Conservation (phyloP, 169 alveolate genomes). For the Plasmodium sp. region DNA sequence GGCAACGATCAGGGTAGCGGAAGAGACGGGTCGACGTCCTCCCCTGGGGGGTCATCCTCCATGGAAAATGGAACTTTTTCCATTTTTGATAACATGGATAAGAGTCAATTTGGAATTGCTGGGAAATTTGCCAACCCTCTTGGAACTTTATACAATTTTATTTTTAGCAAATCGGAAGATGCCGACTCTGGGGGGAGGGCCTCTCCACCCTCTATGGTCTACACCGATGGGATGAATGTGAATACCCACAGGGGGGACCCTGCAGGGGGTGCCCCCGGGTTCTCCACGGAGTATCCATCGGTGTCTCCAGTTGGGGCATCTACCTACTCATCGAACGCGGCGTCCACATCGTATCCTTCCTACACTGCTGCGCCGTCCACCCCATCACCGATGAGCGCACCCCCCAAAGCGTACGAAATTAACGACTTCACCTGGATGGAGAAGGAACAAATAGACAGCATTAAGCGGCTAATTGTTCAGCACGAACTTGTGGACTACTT, state of each 20-base stretch:
- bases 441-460: conserved; percentile 42
- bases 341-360: background rate
- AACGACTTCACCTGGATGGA: conserved; percentile 59
- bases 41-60: background rate
- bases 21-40: background rate
- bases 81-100: background rate
- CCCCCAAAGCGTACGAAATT: conserved; percentile 6
- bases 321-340: background rate
- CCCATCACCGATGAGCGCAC: background rate
- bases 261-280: background rate
- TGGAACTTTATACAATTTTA: conserved; percentile 25
- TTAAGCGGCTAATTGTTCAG: conserved; percentile 35
- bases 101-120: background rate
- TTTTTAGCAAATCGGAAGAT: conserved; percentile 7
- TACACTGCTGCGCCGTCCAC: background rate
- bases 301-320: background rate
- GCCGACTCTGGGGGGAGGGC: background rate
- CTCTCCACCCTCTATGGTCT: background rate
- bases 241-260: background rate
- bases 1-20: background rate
- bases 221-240: background rate
- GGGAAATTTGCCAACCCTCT: background rate
- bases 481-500: conserved; percentile 34
- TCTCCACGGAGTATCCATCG: background rate
- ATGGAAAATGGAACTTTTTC: background rate